Evolutionary conservation across 2,329 filamentous ascomycete genomes (phyloP).

Genomic region (Graphilbum fragrans): DNA sequence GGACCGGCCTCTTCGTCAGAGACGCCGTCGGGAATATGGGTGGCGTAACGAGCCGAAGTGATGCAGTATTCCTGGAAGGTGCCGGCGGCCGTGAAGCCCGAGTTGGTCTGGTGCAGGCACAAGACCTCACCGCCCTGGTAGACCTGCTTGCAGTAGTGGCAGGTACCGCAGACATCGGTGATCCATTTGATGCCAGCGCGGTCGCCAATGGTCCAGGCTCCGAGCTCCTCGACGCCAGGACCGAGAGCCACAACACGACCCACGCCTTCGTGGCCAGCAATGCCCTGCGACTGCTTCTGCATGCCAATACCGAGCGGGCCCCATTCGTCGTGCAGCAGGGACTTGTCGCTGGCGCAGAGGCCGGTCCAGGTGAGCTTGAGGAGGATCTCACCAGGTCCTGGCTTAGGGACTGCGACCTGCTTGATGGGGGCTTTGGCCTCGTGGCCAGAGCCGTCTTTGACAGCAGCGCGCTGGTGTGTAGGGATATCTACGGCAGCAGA

Average conservation of each 20-base stretch:
- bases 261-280: conserved; percentile 7
- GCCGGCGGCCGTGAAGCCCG: conserved; percentile 8
- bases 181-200: conserved; percentile 8
- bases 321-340: conserved; percentile 10
- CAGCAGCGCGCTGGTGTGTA: conserved; percentile 6
- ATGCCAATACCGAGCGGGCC: conserved; percentile 4
- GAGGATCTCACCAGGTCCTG: conserved; percentile 8
- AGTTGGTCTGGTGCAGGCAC: conserved; percentile 4
- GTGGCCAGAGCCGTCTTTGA: conserved; percentile 5
- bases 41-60: conserved; percentile 27
- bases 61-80: conserved; percentile 14
- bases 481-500: conserved; percentile 4
- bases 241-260: conserved; percentile 6
- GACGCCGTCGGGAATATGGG: conserved; percentile 14
- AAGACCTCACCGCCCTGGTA: conserved; percentile 7
- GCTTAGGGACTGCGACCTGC: conserved; percentile 1
- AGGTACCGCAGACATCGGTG: conserved; percentile 3
- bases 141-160: conserved; percentile 4
- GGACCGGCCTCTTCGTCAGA: conserved; percentile 12
- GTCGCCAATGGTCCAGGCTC: conserved; percentile 6
- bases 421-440: neutral
- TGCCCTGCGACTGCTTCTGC: neutral
- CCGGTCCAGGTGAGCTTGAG: conserved; percentile 8
- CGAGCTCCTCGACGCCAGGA: neutral
- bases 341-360: conserved; percentile 10